Base-by-base conservation (phyloP, 1,139 yeast genomes). In the Zygosaccharomyces sapae region DNA sequence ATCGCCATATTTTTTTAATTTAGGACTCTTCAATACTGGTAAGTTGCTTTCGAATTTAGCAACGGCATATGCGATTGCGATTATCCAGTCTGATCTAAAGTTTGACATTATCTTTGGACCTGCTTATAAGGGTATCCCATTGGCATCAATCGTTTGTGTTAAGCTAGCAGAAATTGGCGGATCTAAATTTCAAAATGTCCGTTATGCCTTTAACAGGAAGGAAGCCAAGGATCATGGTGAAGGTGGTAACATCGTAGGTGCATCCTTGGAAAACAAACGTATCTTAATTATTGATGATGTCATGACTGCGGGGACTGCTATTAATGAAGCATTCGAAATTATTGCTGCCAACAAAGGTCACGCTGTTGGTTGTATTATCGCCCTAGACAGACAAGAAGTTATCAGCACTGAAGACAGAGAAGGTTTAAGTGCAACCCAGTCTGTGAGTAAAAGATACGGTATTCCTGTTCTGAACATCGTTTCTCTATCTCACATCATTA, bases 181-280 rank as follows among this genome's bases (percentile, higher is more conserved):
- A n/a, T 78, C 78, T 52, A 81, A 80, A 60, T 86, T 81, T 66
- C 76, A 75, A 45, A 65, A 77, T 50, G 74, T 83, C 51, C 83
- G 80, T 45, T 88, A 84, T 65, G 75, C 92, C 19, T 85, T 84
- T 72, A 85, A 85, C 71, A 79, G 94, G 71, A 85, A 86, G 72
- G 98, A 92, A 70, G 87, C 86, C 76, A 92, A 92, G 71, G 97
- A 90, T 62, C 98, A 92, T 67, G 98, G 98, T 46, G 98, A 92
- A 72, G 98, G 98, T 53, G 98, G 98, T 13, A 79, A 79, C 50
- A 86, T 92, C 61, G 98, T 92, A 35, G 98, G 98, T 30, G 80
- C 87, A 39, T 69, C 79, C 3, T 76, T 92, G 59, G 75, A 76
- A 52, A 86, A 79, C 47, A 85, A 89, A 68, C 76, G 75, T 53